These are phyloP conservation scores for Ochetophila trinervis DNA, from an alignment of 306 rosid genomes.

Conservation along the genomic window DNA sequence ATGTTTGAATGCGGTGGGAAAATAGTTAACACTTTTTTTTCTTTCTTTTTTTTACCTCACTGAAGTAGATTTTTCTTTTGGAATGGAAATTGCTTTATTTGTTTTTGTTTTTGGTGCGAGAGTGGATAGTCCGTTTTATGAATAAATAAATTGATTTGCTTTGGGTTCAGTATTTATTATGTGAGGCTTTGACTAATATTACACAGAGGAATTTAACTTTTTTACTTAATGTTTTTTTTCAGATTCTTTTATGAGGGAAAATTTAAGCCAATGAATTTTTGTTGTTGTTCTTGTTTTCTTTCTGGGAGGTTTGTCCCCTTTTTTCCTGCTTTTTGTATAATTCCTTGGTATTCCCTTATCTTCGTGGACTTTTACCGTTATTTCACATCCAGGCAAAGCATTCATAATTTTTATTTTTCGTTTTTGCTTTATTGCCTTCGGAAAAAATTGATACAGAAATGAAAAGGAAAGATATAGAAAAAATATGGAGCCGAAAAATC, in stretches of 20 bases:
- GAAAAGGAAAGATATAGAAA: not conserved
- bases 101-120: too few species aligned
- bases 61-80: not conserved
- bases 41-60: not conserved
- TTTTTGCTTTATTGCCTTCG: not conserved
- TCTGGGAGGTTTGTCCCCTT: too few species aligned
- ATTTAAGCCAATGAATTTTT: too few species aligned
- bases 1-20: conserved; percentile 1
- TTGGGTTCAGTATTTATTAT: too few species aligned
- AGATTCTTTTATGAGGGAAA: too few species aligned
- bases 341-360: too few species aligned
- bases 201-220: too few species aligned
- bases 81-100: too few species aligned
- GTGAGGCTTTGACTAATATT: too few species aligned
- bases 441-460: not conserved
- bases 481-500: not conserved
- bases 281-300: not conserved
- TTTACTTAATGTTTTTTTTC: too few species aligned
- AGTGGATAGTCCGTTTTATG: too few species aligned
- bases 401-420: not conserved
- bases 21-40: not conserved
- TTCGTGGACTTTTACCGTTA: not conserved
- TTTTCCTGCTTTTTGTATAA: not conserved
- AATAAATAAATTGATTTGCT: too few species aligned
- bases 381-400: not conserved